Percentiles rank a stretch among this genome's conserved stretches.
These are phyloP conservation scores for Talaromyces pinophilus DNA, from an alignment of 2,329 filamentous ascomycete species.

Conservation along the genomic window DNA sequence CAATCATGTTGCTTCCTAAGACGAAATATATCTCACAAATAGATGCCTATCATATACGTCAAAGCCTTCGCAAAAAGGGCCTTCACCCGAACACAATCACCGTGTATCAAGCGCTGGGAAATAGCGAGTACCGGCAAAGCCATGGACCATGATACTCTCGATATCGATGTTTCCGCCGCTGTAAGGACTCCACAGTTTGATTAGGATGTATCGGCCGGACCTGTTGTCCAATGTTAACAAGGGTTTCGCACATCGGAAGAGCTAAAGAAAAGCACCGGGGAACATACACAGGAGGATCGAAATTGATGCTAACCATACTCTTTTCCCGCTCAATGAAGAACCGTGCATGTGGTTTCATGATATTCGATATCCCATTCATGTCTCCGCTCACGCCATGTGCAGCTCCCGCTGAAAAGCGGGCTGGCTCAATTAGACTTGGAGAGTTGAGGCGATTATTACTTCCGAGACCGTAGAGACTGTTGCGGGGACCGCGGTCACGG, in stretches of 20 bases:
- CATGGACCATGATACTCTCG: slow-evolving; percentile 78
- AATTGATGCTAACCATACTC: slow-evolving; percentile 82
- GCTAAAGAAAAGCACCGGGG: neutral
- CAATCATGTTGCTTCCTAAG: neutral
- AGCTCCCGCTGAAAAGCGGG: slow-evolving; percentile 22
- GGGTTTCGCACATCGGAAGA: neutral
- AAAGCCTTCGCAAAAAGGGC: neutral
- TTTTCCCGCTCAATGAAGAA: slow-evolving; percentile 84
- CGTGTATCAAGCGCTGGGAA: slow-evolving; percentile 70
- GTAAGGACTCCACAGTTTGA: slow-evolving; percentile 86
- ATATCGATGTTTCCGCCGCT: slow-evolving; percentile 82
- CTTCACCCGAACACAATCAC: slow-evolving; percentile 35
- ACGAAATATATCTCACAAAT: neutral
- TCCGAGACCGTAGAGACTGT: slow-evolving; percentile 24
- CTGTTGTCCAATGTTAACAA: slow-evolving; percentile 37
- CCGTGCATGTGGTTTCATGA: slow-evolving; percentile 72
- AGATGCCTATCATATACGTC: neutral
- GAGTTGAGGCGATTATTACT: slow-evolving; percentile 29
- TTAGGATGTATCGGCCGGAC: slow-evolving; percentile 76
- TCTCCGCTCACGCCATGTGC: slow-evolving; percentile 1
- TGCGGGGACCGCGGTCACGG: slow-evolving; percentile 29
- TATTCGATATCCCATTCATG: slow-evolving; percentile 37
- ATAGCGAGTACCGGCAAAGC: slow-evolving; percentile 81
- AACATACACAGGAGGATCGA: slow-evolving; percentile 54
- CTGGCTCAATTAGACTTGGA: slow-evolving; percentile 34